Conservation (phyloP, 2,329 filamentous ascomycete genomes). For the Aureobasidium sp. region DNA sequence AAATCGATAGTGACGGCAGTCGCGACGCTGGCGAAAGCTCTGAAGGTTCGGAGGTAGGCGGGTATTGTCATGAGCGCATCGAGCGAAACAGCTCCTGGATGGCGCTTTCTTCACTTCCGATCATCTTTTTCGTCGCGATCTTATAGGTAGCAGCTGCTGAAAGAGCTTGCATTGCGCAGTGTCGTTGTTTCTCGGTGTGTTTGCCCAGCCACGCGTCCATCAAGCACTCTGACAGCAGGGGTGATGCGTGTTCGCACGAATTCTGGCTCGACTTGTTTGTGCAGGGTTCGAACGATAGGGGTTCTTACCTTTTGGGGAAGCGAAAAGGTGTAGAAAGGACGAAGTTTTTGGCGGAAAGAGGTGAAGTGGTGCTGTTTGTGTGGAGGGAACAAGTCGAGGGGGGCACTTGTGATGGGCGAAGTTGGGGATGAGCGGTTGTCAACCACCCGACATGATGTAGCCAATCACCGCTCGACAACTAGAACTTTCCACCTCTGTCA, state of each 20-base stretch:
- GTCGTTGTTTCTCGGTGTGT: not conserved
- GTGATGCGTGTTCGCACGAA: not conserved
- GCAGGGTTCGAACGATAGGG: not conserved
- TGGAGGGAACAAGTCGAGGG: slow-evolving; percentile 7
- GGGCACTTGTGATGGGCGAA: not conserved
- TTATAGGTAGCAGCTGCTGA: not conserved
- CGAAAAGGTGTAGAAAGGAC: not conserved
- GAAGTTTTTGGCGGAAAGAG: not conserved
- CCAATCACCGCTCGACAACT: slow-evolving; percentile 4
- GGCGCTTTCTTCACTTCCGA: not conserved
- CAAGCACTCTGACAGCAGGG: slow-evolving; percentile 4
- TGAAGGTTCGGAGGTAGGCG: slow-evolving; percentile 4
- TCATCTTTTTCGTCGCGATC: not conserved
- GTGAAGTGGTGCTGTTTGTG: not conserved
- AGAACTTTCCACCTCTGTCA: not conserved
- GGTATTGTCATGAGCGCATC: not conserved
- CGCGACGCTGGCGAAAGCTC: slow-evolving; percentile 2
- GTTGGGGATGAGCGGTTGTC: slow-evolving; percentile 8
- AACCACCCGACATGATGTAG: not conserved
- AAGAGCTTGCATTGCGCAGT: not conserved
- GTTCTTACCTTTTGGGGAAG: slow-evolving; percentile 7
- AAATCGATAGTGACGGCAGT: not conserved
- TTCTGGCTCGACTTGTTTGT: not conserved
- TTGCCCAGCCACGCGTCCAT: slow-evolving; percentile 10
- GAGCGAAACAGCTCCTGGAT: not conserved